Conservation (phyloP, 345 rosid genomes). For the Pelargonium nanum region DNA sequence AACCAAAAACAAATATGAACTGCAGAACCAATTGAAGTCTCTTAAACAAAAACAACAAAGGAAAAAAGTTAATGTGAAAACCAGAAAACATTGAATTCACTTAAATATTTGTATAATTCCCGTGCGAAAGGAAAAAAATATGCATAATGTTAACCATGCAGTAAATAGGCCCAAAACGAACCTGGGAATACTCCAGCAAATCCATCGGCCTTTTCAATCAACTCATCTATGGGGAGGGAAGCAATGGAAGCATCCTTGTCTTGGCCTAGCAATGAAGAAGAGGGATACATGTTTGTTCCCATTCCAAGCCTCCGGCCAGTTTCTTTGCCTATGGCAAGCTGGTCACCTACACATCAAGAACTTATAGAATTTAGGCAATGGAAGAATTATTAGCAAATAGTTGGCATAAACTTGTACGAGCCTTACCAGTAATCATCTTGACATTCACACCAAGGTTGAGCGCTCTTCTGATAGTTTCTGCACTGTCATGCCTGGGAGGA, state of each 20-base stretch:
- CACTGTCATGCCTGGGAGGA: constrained; percentile 36
- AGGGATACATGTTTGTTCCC: constrained; percentile 35
- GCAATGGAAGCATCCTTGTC: constrained; percentile 21
- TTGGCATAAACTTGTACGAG: not conserved
- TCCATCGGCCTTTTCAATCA: constrained; percentile 30
- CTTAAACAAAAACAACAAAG: no score
- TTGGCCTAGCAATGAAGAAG: constrained; percentile 25
- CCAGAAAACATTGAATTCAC: not conserved
- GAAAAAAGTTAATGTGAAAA: no score
- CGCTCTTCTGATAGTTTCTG: constrained; percentile 30
- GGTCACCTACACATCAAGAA: constrained; percentile 9
- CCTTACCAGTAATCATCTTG: constrained; percentile 28
- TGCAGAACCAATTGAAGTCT: no score
- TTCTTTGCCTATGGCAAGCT: constrained; percentile 32
- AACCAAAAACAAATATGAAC: no score
- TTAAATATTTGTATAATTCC: not conserved
- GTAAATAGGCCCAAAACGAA: not conserved
- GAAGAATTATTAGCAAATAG: not conserved
- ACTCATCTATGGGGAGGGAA: constrained; percentile 21
- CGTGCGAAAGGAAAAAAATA: no score
- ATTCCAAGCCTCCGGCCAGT: constrained; percentile 32
- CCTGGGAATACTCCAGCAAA: constrained; percentile 32
- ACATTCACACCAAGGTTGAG: constrained; percentile 33
- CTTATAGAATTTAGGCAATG: not conserved
- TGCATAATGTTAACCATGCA: not conserved